Conservation (phyloP, 2,329 filamentous ascomycete species). For the Arthrobotrys sinensis region DNA sequence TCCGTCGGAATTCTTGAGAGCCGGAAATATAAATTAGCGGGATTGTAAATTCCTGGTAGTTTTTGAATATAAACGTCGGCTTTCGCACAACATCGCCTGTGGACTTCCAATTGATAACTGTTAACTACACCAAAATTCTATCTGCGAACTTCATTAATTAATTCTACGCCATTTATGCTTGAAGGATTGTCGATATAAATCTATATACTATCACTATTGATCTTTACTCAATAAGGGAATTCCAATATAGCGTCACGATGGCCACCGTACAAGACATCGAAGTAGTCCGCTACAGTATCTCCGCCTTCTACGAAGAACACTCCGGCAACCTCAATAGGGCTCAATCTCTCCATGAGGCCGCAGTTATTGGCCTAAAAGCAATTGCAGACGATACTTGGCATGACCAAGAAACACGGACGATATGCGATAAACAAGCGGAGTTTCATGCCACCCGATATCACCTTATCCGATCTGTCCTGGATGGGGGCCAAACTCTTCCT, state of each 20-base stretch:
- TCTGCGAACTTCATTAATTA: no score
- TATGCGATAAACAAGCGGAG: conserved; percentile 24
- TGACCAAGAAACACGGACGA: conserved; percentile 27
- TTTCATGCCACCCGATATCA: conserved; percentile 23
- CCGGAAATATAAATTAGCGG: background rate
- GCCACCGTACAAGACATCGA: conserved; percentile 24
- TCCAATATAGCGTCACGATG: background rate
- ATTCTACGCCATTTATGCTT: no score
- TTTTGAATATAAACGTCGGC: background rate
- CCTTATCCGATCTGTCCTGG: conserved; percentile 27
- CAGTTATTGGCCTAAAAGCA: conserved; percentile 23
- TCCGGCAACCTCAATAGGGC: conserved; percentile 12
- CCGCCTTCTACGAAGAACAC: conserved; percentile 39
- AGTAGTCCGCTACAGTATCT: conserved; percentile 15
- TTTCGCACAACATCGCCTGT: no score
- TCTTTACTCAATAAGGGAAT: background rate
- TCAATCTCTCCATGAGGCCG: conserved; percentile 29
- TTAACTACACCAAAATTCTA: no score
- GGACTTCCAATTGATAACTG: no score
- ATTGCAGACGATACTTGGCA: conserved; percentile 3
- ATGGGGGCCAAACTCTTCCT: background rate
- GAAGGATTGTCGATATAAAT: no score
- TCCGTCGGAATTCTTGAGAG: conserved; percentile 5
- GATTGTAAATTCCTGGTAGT: background rate
- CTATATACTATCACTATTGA: no score